These are phyloP conservation scores for Alternaria triticimaculans DNA, from an alignment of 2,329 filamentous ascomycete species.

Conservation along the genomic window DNA sequence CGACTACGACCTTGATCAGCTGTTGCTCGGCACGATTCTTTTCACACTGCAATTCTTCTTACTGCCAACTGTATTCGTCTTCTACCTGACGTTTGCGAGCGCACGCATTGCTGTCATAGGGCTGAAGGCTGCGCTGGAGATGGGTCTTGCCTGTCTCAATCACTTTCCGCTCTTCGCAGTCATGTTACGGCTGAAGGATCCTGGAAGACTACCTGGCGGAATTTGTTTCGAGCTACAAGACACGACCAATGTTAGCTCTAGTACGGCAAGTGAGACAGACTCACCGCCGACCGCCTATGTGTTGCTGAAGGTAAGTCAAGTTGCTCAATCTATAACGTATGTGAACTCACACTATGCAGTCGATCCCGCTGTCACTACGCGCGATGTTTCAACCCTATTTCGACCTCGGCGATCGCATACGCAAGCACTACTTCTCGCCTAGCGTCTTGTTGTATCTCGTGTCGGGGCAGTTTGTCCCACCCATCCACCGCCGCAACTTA, in stretches of 20 bases:
- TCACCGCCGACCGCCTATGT: constrained; percentile 78
- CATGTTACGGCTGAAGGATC: constrained; percentile 95
- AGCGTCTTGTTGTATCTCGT: constrained; percentile 86
- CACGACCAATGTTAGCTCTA: constrained; percentile 57
- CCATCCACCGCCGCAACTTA: constrained; percentile 90
- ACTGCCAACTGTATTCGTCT: constrained; percentile 91
- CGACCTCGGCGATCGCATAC: constrained; percentile 87
- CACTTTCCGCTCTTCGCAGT: constrained; percentile 97
- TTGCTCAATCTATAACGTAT: constrained; percentile 1
- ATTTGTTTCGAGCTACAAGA: constrained; percentile 90
- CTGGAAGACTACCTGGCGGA: constrained; percentile 83
- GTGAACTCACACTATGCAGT: constrained; percentile 44
- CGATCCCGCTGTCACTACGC: constrained; percentile 86
- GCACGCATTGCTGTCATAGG: constrained; percentile 95
- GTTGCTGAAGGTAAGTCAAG: constrained; percentile 72
- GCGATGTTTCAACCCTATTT: constrained; percentile 98
- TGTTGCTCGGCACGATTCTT: constrained; percentile 93
- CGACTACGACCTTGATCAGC: constrained; percentile 96
- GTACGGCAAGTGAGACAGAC: constrained; percentile 45
- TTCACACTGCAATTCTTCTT: constrained; percentile 96
- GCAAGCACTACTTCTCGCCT: constrained; percentile 93
- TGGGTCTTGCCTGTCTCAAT: constrained; percentile 89
- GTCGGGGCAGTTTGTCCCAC: constrained; percentile 91
- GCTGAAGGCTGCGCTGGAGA: constrained; percentile 89
- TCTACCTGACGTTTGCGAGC: constrained; percentile 94